Evolutionary conservation across 495 filamentous ascomycete species (phyloP).

Genomic region (Penicillium malachiteum): DNA sequence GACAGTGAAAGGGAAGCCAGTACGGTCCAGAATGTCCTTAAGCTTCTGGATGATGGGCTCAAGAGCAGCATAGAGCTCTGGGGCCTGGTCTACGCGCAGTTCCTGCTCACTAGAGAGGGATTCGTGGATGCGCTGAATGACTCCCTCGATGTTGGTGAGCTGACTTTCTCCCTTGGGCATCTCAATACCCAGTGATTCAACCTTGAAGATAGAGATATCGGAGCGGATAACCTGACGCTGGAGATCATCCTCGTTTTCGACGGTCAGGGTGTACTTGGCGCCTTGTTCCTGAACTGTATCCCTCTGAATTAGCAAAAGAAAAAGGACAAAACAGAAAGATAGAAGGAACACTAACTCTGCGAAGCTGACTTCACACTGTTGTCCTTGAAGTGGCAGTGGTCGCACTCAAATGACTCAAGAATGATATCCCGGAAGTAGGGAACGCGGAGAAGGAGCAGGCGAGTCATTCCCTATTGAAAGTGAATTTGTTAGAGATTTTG

Average conservation of each 20-base stretch:
- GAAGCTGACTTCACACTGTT: constrained; percentile 77
- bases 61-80: constrained; percentile 75
- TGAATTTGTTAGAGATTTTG: too few relatives aligned
- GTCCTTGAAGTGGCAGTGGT: constrained; percentile 82
- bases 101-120: constrained; percentile 75
- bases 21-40: constrained; percentile 67
- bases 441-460: constrained; percentile 83
- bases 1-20: constrained; percentile 82
- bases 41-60: constrained; percentile 68
- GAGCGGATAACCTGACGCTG: constrained; percentile 88
- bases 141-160: constrained; percentile 87
- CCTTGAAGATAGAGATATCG: constrained; percentile 75
- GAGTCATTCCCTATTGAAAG: constrained; percentile 67
- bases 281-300: constrained; percentile 72
- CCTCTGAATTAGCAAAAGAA: too few relatives aligned
- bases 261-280: constrained; percentile 70
- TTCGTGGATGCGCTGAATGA: constrained; percentile 70
- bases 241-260: constrained; percentile 68
- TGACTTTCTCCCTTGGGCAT: constrained; percentile 86
- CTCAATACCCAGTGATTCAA: constrained; percentile 86
- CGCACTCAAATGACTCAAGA: constrained; percentile 92
- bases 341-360: constrained; percentile 39
- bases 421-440: constrained; percentile 97
- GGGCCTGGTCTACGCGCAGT: constrained; percentile 66
- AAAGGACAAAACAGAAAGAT: too few relatives aligned